These are phyloP conservation scores for Rhizopogon vinicolor DNA, from an alignment of 768 basidiomycete genomes.

Conservation along the genomic window DNA sequence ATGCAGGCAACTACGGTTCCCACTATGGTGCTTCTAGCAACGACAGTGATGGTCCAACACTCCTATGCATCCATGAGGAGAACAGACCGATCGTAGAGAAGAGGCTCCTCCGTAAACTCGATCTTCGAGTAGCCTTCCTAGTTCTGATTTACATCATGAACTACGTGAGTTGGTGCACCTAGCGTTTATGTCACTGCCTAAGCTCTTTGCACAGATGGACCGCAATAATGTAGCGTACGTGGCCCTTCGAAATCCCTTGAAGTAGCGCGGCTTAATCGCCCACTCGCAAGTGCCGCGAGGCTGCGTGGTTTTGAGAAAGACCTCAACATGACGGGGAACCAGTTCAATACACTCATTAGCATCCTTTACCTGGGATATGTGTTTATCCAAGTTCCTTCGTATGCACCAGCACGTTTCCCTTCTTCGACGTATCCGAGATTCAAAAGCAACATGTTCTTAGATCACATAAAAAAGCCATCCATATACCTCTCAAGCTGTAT, in stretches of 20 bases:
- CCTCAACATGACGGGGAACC: conserved; percentile 50
- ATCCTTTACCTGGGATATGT: conserved; percentile 68
- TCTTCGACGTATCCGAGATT: not conserved
- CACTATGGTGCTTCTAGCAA: not conserved
- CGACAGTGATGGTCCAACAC: not conserved
- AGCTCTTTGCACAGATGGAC: conserved; percentile 43
- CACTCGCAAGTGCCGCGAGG: conserved; percentile 53
- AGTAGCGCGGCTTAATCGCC: not conserved
- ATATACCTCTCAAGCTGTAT: conserved; percentile 60
- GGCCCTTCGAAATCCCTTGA: not conserved
- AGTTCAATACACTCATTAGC: conserved; percentile 66
- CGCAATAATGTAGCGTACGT: conserved; percentile 61
- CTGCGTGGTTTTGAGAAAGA: conserved; percentile 66
- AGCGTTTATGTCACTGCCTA: not conserved
- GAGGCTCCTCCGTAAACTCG: conserved; percentile 39
- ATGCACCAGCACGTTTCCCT: conserved; percentile 17
- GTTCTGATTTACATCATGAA: conserved; percentile 44
- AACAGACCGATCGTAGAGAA: conserved; percentile 38
- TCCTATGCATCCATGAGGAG: conserved; percentile 5
- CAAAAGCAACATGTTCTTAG: conserved; percentile 61
- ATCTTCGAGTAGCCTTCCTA: conserved; percentile 38
- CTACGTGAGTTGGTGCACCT: conserved; percentile 28
- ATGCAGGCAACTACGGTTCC: not conserved
- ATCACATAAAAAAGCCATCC: conserved; percentile 60
- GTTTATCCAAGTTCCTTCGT: conserved; percentile 74